These are phyloP conservation scores for Tolypocladium endophyticum DNA, from an alignment of 2,329 filamentous ascomycete species.

Conservation along the genomic window DNA sequence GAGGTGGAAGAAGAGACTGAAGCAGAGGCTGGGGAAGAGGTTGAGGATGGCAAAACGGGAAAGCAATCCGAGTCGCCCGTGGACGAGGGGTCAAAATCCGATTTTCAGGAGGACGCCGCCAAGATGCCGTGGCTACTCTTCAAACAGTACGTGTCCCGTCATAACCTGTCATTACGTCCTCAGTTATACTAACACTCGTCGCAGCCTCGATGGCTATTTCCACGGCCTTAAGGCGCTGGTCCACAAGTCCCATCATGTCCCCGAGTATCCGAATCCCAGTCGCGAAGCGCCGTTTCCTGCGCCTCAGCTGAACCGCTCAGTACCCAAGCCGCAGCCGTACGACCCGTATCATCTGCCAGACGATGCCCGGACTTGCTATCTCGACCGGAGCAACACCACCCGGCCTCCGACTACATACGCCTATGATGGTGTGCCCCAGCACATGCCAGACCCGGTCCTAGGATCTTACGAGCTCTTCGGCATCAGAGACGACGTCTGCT, in stretches of 20 bases:
- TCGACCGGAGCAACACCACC: conserved; percentile 48
- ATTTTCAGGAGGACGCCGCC: conserved; percentile 17
- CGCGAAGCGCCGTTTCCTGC: conserved; percentile 21
- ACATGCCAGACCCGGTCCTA: conserved; percentile 67
- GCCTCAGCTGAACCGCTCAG: conserved; percentile 19
- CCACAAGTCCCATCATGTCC: conserved; percentile 47
- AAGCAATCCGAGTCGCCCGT: conserved; percentile 13
- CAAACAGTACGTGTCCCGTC: conserved; percentile 19
- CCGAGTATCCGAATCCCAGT: conserved; percentile 58
- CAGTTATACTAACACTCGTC: not conserved
- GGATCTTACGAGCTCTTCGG: conserved; percentile 69
- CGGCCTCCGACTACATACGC: conserved; percentile 54
- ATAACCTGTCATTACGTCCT: not conserved
- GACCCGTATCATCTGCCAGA: conserved; percentile 56
- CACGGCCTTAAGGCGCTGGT: conserved; percentile 66
- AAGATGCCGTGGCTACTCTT: conserved; percentile 30
- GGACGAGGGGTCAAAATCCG: conserved; percentile 15
- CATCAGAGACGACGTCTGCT: conserved; percentile 69
- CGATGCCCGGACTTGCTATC: conserved; percentile 49
- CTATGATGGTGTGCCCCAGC: conserved; percentile 60
- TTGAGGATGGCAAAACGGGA: conserved; percentile 6
- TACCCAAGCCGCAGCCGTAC: conserved; percentile 43
- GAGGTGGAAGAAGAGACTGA: not conserved
- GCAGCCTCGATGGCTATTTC: conserved; percentile 70
- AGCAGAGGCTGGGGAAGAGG: not conserved